Evolutionary conservation across 805 yeast genomes (phyloP).

Genomic region (Metschnikowia peoriensis): DNA sequence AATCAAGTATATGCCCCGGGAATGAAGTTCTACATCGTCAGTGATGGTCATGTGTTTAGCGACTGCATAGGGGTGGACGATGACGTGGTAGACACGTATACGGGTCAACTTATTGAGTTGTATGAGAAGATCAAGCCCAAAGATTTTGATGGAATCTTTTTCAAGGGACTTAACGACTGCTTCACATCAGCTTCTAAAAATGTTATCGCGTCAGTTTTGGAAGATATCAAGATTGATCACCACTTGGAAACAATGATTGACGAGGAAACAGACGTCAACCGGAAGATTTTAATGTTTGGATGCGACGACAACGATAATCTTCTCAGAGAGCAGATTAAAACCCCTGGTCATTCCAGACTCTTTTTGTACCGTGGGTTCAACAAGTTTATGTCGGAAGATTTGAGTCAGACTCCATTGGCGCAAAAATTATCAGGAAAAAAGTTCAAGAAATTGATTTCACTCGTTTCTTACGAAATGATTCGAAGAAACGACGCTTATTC

Average conservation of each 20-base stretch:
- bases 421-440: conserved; percentile 42
- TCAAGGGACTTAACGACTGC: conserved; percentile 36
- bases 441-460: conserved; percentile 49
- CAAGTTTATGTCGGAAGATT: conserved; percentile 59
- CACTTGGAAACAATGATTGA: conserved; percentile 34
- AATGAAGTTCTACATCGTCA: conserved; percentile 52
- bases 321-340: conserved; percentile 33
- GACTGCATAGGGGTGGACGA: conserved; percentile 65
- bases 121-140: conserved; percentile 36
- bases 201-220: conserved; percentile 17
- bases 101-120: conserved; percentile 42
- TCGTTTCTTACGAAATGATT: conserved; percentile 63
- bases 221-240: conserved; percentile 27
- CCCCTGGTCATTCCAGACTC: conserved; percentile 49
- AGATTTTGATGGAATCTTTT: conserved; percentile 26
- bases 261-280: conserved; percentile 32
- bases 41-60: conserved; percentile 65
- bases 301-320: conserved; percentile 41
- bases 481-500: conserved; percentile 62
- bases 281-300: conserved; percentile 34
- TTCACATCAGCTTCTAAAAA: conserved; percentile 24
- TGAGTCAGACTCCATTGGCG: conserved; percentile 42
- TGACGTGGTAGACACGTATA: conserved; percentile 48
- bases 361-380: conserved; percentile 56
- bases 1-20: conserved; percentile 51